Evolutionary conservation across 164 flowering plant species (phyloP), one percentile per base, ranked within the genome.

Genomic region (Cinnamomum chago): DNA sequence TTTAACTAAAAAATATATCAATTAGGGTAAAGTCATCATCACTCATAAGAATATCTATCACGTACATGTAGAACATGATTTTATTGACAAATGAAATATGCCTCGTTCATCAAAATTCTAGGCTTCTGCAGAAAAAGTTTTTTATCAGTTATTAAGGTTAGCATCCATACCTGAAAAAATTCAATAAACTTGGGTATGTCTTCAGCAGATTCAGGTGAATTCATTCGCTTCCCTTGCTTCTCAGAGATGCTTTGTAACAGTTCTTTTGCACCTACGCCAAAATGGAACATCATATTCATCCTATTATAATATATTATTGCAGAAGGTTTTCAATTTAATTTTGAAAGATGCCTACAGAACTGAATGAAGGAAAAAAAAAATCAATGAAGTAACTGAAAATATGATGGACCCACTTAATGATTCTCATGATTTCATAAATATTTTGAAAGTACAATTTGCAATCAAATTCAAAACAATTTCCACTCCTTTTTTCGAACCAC

Each of bases 201-300:
- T 81, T 92, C 81, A 27, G 86, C 88, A 82, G 99, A 95, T 80
- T 93, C 98, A 74, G 71, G 71, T 67, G 98, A 83, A 81, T 85
- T 83, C 99, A 93, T 95, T 74, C 78, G 74, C 79, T 68, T 89
- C 60, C 99, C 99, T 79, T 95, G 97, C 87, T 87, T 95, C 83
- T 90, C 97, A 66, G 99, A 95, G 50, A 95, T 73, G 77, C 77
- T 89, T 70, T 88, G 90, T 81, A 95, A 72, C 30, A 95, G 71
- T 68, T 95, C 99, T 69, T 95, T 95, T 47, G 85, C 96, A 23
- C 98, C 99, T 95, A 89, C 79, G 85, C 35, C 79, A 72, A 83
- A 40, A 73, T 50, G 62, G n/a, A 75, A 72, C 50, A 58, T 58
- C 67, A 70, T 66, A 65, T 73, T 51, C 69, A 64, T 25, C 52